Base-by-base conservation (phyloP, 1,139 yeast genomes). In the Taphrina deformans region DNA sequence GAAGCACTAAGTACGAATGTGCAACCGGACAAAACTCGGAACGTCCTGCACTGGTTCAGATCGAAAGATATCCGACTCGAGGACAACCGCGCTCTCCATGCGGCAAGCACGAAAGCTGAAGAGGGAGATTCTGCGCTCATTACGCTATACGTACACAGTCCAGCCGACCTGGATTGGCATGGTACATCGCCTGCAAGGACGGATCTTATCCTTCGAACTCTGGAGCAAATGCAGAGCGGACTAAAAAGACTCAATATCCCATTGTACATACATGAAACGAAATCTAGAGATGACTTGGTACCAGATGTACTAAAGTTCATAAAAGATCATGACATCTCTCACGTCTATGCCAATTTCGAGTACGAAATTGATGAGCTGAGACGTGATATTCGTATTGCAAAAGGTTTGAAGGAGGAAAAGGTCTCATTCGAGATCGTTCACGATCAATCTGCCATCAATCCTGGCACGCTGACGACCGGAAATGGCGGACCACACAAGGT, bases 321-420 rank as follows among this genome's bases (percentile, higher is more conserved):
- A 26, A 67, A 69, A 21, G 69, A 74, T 29, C 68, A 78, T 67
- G 68, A 75, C 4, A 70, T 76, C 18, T 66, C 71, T n/a, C 75
- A 78, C 27, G 71, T 82, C 5, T 79, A 73, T 67, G 76, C 79
- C 44, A 82, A 82, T 70, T 72, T 79, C 41, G 79, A 80, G 70
- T 83, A 82, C 70, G 86, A 82, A 70, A 79, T 79, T 26, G 86
- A 83, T 70, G 86, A 83, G 70, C 69, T 82, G 59, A 73, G 79
- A 33, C 75, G 82, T 31, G 78, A 77, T 51, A 70, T 75, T 14
- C 67, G 67, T 5, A 69, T 79, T 16, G 67, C 73, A 27, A 68
- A 68, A 3, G 65, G 62, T 1, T 69, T 72, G 4, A 40, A 72
- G 3, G 62, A 73, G 12, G 65, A 69, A 9, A 66, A 71, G 2